A percentile compares a stretch with the other conserved stretches of the same genome.
Evolutionary conservation across 2,329 filamentous ascomycete genomes (phyloP).

Genomic region (Aspergillus quadrilineatus): DNA sequence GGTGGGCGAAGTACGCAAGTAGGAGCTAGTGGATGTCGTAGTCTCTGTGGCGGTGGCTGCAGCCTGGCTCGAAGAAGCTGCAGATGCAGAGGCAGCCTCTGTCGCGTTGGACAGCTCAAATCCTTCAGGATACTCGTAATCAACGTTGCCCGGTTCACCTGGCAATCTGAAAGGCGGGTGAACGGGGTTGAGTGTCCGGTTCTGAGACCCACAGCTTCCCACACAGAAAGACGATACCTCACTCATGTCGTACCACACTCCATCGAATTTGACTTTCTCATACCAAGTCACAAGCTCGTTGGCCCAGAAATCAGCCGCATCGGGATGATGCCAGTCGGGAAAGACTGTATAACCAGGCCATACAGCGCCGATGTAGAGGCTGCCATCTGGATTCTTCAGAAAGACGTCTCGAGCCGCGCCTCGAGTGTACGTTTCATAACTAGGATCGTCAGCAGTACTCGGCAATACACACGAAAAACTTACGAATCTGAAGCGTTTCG

Average conservation of each 20-base stretch:
- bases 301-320: constrained; percentile 60
- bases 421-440: constrained; percentile 54
- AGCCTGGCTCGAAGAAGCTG: constrained; percentile 54
- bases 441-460: constrained; percentile 9
- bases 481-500: constrained; percentile 66
- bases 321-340: constrained; percentile 60
- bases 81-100: constrained; percentile 61
- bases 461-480: constrained; percentile 28
- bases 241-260: constrained; percentile 62
- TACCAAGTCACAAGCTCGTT: constrained; percentile 54
- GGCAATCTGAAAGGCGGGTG: constrained; percentile 66
- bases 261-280: constrained; percentile 54
- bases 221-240: constrained; percentile 66
- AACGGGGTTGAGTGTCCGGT: constrained; percentile 65
- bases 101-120: constrained; percentile 69
- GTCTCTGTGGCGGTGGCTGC: constrained; percentile 32
- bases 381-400: constrained; percentile 56
- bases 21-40: constrained; percentile 44
- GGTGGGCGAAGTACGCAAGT: constrained; percentile 61
- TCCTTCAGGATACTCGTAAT: constrained; percentile 65
- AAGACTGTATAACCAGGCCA: constrained; percentile 63
- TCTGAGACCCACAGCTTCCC: constrained; percentile 67
- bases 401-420: constrained; percentile 52
- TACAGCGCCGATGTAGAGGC: constrained; percentile 54
- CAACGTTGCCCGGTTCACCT: constrained; percentile 61